Base-by-base conservation (phyloP, 495 filamentous ascomycete genomes). In the Lepraria neglecta region DNA sequence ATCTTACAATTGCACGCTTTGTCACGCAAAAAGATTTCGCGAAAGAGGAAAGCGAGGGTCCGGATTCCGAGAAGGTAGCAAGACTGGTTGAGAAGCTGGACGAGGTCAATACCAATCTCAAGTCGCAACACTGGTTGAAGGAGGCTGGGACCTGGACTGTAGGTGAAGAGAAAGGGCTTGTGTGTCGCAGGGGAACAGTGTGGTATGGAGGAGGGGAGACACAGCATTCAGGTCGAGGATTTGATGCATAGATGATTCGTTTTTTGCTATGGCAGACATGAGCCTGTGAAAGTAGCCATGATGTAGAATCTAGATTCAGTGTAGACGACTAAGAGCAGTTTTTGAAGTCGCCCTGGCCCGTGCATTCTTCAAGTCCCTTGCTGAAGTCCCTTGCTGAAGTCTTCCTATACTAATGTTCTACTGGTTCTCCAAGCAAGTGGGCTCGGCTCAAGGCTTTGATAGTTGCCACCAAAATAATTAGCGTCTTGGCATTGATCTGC, bases 1-100 rank as follows among this genome's bases (percentile, higher is more conserved):
- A 98, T 75, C 78, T 97, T 63, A 96, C 92, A 0, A 80, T 97
- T 63, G 91, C 80, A 3, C 80, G 92, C 4, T 96, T 91, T 68
- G 78, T 95, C 43, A 79, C 77, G 9, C 78, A 84, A 38, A 67
- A 70, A 35, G 82, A 78, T 47, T 74, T 75, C 53, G 75, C 76
- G 6, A 61, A 64, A 56, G 65, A 70, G 21, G 61, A 67, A 19
- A 67, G 70, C 68, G 28, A 75, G 69, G 43, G 45, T 42, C 47
- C 67, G 17, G 72, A 77, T 62, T 67, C 60, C 27, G 76, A 74
- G 54, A 80, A 78, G 66, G 80, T 88, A 51, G 65, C 73, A 68
- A 66, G 59, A 21, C 84, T 91, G 74, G 74, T 95, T 24, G 68
- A 77, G 24, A 78, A 75, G 33, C 87, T 96, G 55, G 89, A 92